Conservation (phyloP, 805 yeast genomes). For the Cyberlindnera meyerae region DNA sequence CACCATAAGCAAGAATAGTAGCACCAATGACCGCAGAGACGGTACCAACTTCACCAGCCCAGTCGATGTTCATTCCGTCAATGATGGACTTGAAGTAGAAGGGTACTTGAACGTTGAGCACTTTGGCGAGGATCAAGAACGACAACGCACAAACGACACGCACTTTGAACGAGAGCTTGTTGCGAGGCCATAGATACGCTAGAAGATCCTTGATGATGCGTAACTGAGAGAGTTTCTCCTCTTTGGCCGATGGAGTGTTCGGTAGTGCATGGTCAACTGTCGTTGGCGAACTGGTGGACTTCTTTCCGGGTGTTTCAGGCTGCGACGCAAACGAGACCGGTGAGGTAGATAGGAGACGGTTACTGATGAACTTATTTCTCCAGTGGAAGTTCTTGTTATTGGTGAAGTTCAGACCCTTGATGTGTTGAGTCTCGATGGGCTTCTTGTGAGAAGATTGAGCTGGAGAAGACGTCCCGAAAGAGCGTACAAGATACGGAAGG, state of each 20-base stretch:
- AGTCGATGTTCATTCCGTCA: constrained; percentile 89
- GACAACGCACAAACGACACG: constrained; percentile 75
- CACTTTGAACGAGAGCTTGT: constrained; percentile 56
- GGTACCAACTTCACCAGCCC: constrained; percentile 62
- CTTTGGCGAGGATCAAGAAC: constrained; percentile 72
- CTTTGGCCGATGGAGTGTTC: constrained; percentile 1
- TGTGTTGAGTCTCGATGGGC: too few relatives aligned
- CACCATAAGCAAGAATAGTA: constrained; percentile 80
- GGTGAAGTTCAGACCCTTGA: constrained; percentile 2
- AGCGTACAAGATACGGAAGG: too few relatives aligned
- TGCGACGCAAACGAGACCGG: not conserved
- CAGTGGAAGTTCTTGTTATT: not conserved
- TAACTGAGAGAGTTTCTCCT: constrained; percentile 33
- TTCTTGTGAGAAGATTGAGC: too few relatives aligned
- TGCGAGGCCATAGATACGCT: constrained; percentile 77
- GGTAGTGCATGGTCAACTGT: constrained; percentile 6
- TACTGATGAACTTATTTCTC: not conserved
- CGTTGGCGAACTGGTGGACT: not conserved
- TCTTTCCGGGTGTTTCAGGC: constrained; percentile 1
- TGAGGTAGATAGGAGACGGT: constrained; percentile 1
- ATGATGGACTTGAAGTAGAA: constrained; percentile 85
- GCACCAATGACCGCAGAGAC: constrained; percentile 63
- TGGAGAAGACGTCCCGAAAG: too few relatives aligned
- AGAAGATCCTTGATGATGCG: constrained; percentile 59
- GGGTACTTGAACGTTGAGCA: constrained; percentile 93